These are phyloP conservation scores for Hypoxylon perforatum DNA, from an alignment of 495 filamentous ascomycete genomes.

Conservation along the genomic window DNA sequence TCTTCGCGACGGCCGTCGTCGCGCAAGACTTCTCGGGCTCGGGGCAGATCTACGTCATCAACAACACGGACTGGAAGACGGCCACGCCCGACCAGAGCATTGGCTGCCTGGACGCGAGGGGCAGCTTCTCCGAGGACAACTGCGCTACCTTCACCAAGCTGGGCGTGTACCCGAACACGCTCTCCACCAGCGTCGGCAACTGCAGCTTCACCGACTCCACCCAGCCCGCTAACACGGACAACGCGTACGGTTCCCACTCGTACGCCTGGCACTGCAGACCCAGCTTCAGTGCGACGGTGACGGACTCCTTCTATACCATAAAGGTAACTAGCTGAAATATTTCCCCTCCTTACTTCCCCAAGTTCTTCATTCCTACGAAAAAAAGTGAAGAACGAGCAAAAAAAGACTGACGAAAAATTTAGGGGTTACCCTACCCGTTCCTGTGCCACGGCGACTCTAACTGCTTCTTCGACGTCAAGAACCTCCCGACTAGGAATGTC, in stretches of 20 bases:
- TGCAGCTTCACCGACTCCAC: slow-evolving; percentile 47
- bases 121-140: slow-evolving; percentile 34
- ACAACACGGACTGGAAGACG: slow-evolving; percentile 28
- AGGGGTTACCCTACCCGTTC: slow-evolving; percentile 47
- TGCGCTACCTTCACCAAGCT: slow-evolving; percentile 48
- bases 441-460: slow-evolving; percentile 48
- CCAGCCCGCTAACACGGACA: slow-evolving; percentile 50
- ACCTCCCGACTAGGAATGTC: slow-evolving; percentile 9
- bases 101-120: slow-evolving; percentile 47
- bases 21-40: slow-evolving; percentile 42
- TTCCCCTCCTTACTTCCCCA: background rate
- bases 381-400: background rate
- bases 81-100: slow-evolving; percentile 36
- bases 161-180: slow-evolving; percentile 39
- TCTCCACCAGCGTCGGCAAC: slow-evolving; percentile 42
- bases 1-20: slow-evolving; percentile 4
- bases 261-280: slow-evolving; percentile 44
- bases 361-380: too few species aligned
- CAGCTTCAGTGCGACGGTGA: background rate
- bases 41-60: slow-evolving; percentile 46
- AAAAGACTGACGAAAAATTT: too few species aligned
- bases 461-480: slow-evolving; percentile 49
- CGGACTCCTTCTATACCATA: slow-evolving; percentile 46
- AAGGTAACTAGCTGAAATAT: slow-evolving; percentile 7
- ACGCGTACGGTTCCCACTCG: slow-evolving; percentile 40